Conservation (phyloP, 2,329 filamentous ascomycete genomes). For the Phyllosticta ampelicida region DNA sequence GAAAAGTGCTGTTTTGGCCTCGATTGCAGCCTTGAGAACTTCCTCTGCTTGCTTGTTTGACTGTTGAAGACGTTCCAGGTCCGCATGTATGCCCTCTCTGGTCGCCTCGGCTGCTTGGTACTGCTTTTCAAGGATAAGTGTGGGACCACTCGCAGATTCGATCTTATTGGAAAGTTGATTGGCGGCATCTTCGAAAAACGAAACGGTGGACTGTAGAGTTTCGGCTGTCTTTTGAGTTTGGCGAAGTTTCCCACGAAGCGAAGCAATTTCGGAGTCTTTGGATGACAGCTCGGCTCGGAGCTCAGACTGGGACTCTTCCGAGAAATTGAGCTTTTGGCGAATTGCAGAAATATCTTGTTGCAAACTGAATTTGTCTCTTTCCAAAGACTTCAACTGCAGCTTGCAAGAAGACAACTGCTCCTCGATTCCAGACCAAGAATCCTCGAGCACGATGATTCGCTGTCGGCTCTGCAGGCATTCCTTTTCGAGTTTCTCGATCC, state of each 20-base stretch:
- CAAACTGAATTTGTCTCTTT: slow-evolving; percentile 15
- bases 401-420: slow-evolving; percentile 15
- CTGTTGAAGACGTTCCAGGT: neutral
- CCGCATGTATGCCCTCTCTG: slow-evolving; percentile 4
- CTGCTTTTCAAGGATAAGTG: slow-evolving; percentile 8
- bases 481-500: slow-evolving; percentile 20
- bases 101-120: slow-evolving; percentile 4
- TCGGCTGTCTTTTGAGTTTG: slow-evolving; percentile 3
- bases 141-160: neutral
- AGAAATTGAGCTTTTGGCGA: slow-evolving; percentile 15
- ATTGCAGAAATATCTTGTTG: slow-evolving; percentile 16
- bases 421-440: slow-evolving; percentile 19
- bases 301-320: slow-evolving; percentile 14
- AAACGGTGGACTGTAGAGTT: slow-evolving; percentile 1
- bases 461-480: slow-evolving; percentile 13
- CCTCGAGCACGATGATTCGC: slow-evolving; percentile 16
- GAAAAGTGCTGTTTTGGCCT: slow-evolving; percentile 2
- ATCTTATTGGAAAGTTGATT: slow-evolving; percentile 5
- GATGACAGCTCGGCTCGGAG: slow-evolving; percentile 13
- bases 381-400: slow-evolving; percentile 17
- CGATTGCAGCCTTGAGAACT: slow-evolving; percentile 2
- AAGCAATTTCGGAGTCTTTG: slow-evolving; percentile 4
- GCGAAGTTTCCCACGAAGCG: slow-evolving; percentile 1
- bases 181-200: slow-evolving; percentile 4
- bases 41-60: slow-evolving; percentile 5